Percentiles rank a stretch among this genome's conserved stretches.
Conservation (phyloP, 371 early-diverging fungal genomes). For the Mortierella sp. region DNA sequence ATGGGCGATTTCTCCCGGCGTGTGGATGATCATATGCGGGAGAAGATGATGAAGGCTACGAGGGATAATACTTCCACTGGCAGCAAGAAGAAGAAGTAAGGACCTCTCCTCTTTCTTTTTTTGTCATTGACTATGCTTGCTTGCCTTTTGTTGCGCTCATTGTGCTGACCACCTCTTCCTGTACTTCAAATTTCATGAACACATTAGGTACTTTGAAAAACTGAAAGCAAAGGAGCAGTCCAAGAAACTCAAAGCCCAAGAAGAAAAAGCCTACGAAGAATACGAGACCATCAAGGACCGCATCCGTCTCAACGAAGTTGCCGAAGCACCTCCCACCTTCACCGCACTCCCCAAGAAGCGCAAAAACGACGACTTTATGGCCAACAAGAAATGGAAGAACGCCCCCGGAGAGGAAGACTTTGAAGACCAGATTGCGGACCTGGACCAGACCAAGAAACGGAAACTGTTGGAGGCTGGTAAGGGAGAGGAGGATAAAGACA, state of each 20-base stretch:
- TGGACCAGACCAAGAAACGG: conserved; percentile 44
- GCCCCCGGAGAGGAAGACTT: conserved; percentile 58
- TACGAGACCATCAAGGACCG: conserved; percentile 49
- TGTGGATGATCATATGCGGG: conserved; percentile 56
- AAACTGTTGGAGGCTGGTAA: conserved; percentile 20
- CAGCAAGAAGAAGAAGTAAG: conserved; percentile 58
- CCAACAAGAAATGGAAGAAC: conserved; percentile 56
- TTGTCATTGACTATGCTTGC: not conserved
- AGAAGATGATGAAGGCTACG: conserved; percentile 39
- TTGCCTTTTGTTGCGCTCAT: not conserved
- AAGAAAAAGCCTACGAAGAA: conserved; percentile 52
- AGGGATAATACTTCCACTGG: conserved; percentile 34
- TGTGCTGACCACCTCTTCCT: no score
- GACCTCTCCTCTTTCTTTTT: not conserved
- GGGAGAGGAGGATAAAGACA: conserved; percentile 15
- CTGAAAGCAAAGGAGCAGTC: conserved; percentile 53
- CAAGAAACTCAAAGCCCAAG: conserved; percentile 49
- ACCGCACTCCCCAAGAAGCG: conserved; percentile 56
- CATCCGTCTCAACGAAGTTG: conserved; percentile 48
- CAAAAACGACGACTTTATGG: conserved; percentile 53
- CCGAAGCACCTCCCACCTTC: conserved; percentile 47
- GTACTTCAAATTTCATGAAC: not conserved
- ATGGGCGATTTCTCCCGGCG: conserved; percentile 53
- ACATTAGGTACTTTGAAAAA: conserved; percentile 50
- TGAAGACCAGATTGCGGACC: conserved; percentile 44